Evolutionary conservation across 2,329 filamentous ascomycete genomes (phyloP).

Genomic region (Venturia oleaginea): DNA sequence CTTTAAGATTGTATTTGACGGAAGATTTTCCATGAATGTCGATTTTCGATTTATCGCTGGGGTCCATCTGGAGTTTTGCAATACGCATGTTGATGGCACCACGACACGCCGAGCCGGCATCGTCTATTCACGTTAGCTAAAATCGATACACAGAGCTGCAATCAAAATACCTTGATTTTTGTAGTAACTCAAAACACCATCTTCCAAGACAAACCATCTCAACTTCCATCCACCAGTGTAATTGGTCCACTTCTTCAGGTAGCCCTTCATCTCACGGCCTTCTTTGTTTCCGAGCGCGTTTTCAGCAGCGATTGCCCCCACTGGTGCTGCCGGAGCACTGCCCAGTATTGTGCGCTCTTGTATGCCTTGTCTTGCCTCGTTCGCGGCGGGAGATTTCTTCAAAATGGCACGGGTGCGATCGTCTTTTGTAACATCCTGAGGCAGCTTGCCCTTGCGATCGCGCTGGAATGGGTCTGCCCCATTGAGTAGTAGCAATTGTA

Average conservation of each 20-base stretch:
- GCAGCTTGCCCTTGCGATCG: constrained; percentile 89
- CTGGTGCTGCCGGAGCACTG: constrained; percentile 43
- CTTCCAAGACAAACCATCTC: constrained; percentile 95
- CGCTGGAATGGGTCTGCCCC: constrained; percentile 93
- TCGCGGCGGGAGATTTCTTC: constrained; percentile 89
- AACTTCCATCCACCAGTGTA: constrained; percentile 96
- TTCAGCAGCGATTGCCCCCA: constrained; percentile 45
- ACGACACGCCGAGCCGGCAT: constrained; percentile 89
- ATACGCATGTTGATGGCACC: constrained; percentile 99
- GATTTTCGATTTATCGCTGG: constrained; percentile 94
- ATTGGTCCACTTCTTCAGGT: constrained; percentile 99
- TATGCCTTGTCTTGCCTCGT: constrained; percentile 86
- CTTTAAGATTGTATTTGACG: constrained; percentile 95
- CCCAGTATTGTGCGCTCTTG: constrained; percentile 95
- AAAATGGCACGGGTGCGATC: constrained; percentile 80
- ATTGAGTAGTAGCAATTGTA: constrained; percentile 83
- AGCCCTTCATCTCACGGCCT: constrained; percentile 93
- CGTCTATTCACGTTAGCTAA: constrained; percentile 45
- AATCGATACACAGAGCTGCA: not conserved
- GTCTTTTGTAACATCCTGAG: constrained; percentile 93
- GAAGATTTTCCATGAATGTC: constrained; percentile 98
- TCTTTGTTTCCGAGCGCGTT: constrained; percentile 59
- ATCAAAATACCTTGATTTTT: constrained; percentile 66
- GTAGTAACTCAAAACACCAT: constrained; percentile 96
- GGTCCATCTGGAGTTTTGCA: constrained; percentile 86